Evolutionary conservation across 305 asterid genomes (phyloP).

Genomic region (Solanum hybrid): DNA sequence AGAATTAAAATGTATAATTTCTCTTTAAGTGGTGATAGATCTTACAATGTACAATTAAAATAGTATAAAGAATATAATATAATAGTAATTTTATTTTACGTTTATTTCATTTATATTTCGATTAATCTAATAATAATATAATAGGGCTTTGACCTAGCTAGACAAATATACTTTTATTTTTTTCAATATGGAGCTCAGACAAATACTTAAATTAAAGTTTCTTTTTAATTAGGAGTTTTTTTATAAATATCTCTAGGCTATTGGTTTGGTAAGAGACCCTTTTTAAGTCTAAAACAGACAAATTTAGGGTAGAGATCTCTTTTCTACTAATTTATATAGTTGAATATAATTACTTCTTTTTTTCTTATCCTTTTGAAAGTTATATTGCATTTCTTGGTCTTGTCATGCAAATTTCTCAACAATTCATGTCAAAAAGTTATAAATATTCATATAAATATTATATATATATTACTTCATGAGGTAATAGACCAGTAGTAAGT

Average conservation of each 20-base stretch:
- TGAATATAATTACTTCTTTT: neutral
- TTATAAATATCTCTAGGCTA: neutral
- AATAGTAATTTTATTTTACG: too few relatives aligned
- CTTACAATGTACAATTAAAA: neutral
- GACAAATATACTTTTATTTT: neutral
- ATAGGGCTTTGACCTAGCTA: slow-evolving; percentile 2
- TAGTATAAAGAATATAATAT: too few relatives aligned
- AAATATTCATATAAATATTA: neutral
- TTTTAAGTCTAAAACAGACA: neutral
- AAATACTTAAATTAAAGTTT: neutral
- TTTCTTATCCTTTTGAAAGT: neutral
- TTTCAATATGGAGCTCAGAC: neutral
- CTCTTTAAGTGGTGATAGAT: neutral
- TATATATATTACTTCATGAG: neutral
- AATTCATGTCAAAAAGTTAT: too few relatives aligned
- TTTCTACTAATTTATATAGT: neutral
- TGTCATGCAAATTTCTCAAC: neutral
- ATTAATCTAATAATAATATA: too few relatives aligned
- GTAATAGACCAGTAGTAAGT: neutral
- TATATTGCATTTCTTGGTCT: neutral
- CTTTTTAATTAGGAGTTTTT: neutral
- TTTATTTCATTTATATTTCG: neutral
- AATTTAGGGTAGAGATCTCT: neutral
- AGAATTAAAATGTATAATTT: neutral
- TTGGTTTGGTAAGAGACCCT: neutral